A percentile compares a stretch with the other conserved stretches of the same genome.
These are phyloP conservation scores for Chamaecrista fasciculata DNA, from an alignment of 306 rosid genomes.

Conservation along the genomic window DNA sequence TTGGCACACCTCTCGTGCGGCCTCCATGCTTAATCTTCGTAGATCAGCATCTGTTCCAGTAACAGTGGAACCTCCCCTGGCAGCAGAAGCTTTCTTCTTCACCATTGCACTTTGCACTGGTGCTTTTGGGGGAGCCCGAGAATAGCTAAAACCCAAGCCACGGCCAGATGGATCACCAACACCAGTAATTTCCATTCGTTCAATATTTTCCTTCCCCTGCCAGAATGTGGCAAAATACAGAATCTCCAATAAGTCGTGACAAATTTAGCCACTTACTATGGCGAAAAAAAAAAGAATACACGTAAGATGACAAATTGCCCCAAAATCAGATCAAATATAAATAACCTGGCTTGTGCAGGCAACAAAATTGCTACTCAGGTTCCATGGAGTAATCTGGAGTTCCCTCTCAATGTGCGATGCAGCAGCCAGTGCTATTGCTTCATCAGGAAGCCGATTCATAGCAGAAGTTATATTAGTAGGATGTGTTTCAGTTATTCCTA, in stretches of 20 bases:
- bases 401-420: conserved; percentile 98
- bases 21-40: conserved; percentile 99
- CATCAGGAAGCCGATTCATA: conserved; percentile 92
- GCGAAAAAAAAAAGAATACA: not conserved
- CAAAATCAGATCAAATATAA: conserved; percentile 18
- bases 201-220: conserved; percentile 93
- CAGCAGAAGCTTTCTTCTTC: conserved; percentile 75
- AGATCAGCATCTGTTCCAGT: conserved; percentile 99
- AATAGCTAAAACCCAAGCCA: conserved; percentile 94
- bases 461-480: conserved; percentile 87
- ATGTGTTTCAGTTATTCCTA: conserved; percentile 82
- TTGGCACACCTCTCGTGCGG: conserved; percentile 83
- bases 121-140: conserved; percentile 81
- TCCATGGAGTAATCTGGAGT: conserved; percentile 97
- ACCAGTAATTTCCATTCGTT: conserved; percentile 91
- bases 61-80: conserved; percentile 83
- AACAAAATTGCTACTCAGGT: conserved; percentile 92
- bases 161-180: conserved; percentile 98
- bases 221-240: not conserved
- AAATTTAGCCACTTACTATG: conserved; percentile 22
- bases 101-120: conserved; percentile 70
- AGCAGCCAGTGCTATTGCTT: conserved; percentile 95
- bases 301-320: conserved; percentile 17
- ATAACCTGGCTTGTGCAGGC: conserved; percentile 91
- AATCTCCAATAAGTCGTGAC: not conserved